Evolutionary conservation across 768 basidiomycete genomes (phyloP), one percentile per base, ranked within the genome.

Genomic region (Hysterangium stoloniferum): DNA sequence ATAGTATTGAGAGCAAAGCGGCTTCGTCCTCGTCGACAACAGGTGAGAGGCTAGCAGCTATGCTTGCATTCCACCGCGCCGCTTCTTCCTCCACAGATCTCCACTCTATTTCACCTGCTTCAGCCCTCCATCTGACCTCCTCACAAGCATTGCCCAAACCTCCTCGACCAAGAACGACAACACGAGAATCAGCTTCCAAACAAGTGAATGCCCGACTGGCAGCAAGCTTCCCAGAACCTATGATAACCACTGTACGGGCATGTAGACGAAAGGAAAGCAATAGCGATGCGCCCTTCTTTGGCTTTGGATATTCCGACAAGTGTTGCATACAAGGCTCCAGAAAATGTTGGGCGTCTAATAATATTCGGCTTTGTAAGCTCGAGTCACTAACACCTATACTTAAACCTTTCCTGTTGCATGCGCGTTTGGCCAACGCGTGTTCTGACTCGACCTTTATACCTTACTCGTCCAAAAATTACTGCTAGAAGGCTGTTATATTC

Each of bases 181-280:
- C 91, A 7, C 63, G 58, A 0, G 85, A 79, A 54, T 83, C 82
- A 4, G 91, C 85, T 61, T 94, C 89, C 31, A 95, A 74, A 1
- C 87, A 80, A 15, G 84, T 71, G 58, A 86, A 88, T 1, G 86
- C 83, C 41, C 95, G 79, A n/a, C 79, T 75, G 0, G 92, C 91
- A 0, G 92, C 92, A 2, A 97, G 76, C 2, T 76, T 59, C n/a
- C 82, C 79, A 1, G 82, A 77, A 2, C 95, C 93, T 35, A 97
- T 57, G 37, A 98, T 76, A 33, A 97, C 68, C 29, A 80, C 73
- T 0, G 68, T 71, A 32, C 73, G 74, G 50, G 66, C 62, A 35
- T 70, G 67, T 24, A 84, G 70, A 44, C 73, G 75, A 66, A 92
- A 90, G 1, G 91, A 82, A 19, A 94, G 75, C 0, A 93, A 57